These are phyloP conservation scores for Monilinia laxa DNA, from an alignment of 2,329 filamentous ascomycete species.

Conservation along the genomic window DNA sequence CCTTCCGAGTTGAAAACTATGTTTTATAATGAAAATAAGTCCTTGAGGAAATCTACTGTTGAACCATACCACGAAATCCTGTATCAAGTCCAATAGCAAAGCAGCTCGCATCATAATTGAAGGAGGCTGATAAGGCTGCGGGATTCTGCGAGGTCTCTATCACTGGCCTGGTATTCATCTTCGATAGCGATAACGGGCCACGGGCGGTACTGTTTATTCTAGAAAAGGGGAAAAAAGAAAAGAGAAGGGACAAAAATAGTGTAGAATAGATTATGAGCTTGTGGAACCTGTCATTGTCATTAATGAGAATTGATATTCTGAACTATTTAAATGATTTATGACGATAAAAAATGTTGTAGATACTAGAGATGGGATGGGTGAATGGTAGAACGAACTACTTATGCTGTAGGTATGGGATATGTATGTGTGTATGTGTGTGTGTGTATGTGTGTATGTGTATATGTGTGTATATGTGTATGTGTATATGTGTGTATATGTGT, in stretches of 20 bases:
- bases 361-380: not conserved
- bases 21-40: slow-evolving; percentile 25
- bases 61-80: slow-evolving; percentile 73
- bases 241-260: not conserved
- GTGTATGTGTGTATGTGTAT: no score
- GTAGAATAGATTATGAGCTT: not conserved
- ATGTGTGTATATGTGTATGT: no score
- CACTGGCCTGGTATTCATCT: slow-evolving; percentile 86
- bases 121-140: slow-evolving; percentile 76
- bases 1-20: slow-evolving; percentile 71
- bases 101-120: slow-evolving; percentile 81
- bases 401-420: not conserved
- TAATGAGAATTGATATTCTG: not conserved
- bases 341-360: not conserved
- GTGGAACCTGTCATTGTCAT: not conserved
- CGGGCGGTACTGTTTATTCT: not conserved
- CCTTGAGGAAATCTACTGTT: not conserved
- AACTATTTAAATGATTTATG: not conserved
- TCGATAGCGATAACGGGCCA: slow-evolving; percentile 19
- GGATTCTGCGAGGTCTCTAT: slow-evolving; percentile 76
- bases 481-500: no score
- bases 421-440: no score
- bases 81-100: slow-evolving; percentile 86
- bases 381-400: no score
- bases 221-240: not conserved